These are phyloP conservation scores for Psidium guajava DNA, from an alignment of 345 rosid genomes.

Conservation along the genomic window DNA sequence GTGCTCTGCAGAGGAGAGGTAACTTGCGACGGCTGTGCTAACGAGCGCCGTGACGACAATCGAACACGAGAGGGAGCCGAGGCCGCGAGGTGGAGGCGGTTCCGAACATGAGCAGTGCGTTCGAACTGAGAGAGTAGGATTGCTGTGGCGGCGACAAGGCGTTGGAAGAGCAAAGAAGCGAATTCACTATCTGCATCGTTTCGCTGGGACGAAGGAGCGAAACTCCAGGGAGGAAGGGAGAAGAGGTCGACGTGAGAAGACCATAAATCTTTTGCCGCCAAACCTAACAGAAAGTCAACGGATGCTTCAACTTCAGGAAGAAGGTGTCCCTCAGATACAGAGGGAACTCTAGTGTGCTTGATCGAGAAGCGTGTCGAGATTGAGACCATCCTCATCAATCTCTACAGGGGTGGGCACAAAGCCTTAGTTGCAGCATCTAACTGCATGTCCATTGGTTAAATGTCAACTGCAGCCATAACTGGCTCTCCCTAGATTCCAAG, in stretches of 20 bases:
- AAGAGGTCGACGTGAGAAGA: neutral
- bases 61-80: neutral
- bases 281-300: too few relatives aligned
- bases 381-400: too few relatives aligned
- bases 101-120: neutral
- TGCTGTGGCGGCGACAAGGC: neutral
- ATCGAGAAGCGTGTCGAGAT: too few relatives aligned
- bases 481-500: too few relatives aligned
- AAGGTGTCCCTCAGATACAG: too few relatives aligned
- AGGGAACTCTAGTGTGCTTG: too few relatives aligned
- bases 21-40: neutral
- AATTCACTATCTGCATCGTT: constrained; percentile 24
- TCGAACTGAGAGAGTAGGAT: neutral
- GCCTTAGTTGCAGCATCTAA: too few relatives aligned
- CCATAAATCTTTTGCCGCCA: neutral
- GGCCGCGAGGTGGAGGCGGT: neutral
- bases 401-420: too few relatives aligned
- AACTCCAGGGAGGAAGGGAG: neutral
- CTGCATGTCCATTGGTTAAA: too few relatives aligned
- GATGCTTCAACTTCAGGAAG: too few relatives aligned
- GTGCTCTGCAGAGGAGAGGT: neutral
- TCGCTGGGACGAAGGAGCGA: neutral
- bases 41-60: neutral
- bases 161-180: constrained; percentile 25
- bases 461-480: too few relatives aligned